phyloP scores from a whole-genome alignment of 768 basidiomycete species.

The Thelephora aurantiotincta region DNA sequence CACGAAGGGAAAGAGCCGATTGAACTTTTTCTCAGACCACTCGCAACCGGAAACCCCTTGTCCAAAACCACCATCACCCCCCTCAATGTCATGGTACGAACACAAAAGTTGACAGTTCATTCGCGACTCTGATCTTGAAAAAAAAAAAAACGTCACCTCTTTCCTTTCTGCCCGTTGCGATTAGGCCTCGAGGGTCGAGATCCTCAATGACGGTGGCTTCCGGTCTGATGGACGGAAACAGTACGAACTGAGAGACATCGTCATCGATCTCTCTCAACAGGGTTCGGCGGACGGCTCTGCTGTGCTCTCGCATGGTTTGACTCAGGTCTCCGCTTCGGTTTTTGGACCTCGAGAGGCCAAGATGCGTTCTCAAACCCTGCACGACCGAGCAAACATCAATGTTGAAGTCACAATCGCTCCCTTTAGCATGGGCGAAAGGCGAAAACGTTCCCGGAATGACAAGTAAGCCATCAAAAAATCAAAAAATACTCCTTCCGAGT shows the following conservation, averaged over 20 bases:
- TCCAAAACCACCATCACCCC: too few relatives aligned
- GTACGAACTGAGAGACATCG: slow-evolving; percentile 75
- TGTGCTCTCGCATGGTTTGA: slow-evolving; percentile 76
- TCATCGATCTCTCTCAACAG: slow-evolving; percentile 63
- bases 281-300: slow-evolving; percentile 80
- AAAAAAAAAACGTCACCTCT: slow-evolving; percentile 1
- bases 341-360: slow-evolving; percentile 89
- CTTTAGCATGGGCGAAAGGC: slow-evolving; percentile 73
- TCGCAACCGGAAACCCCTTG: too few relatives aligned
- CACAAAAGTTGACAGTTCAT: neutral
- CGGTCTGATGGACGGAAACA: slow-evolving; percentile 91
- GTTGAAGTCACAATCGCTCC: slow-evolving; percentile 82
- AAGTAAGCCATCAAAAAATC: slow-evolving; percentile 68
- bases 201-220: slow-evolving; percentile 74
- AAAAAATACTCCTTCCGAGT: neutral
- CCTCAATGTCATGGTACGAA: neutral
- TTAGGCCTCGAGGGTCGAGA: slow-evolving; percentile 46
- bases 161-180: neutral
- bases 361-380: slow-evolving; percentile 62
- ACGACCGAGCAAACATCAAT: slow-evolving; percentile 80
- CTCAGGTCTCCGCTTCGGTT: slow-evolving; percentile 76
- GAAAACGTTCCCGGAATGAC: slow-evolving; percentile 69
- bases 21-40: too few relatives aligned
- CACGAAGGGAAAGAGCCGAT: too few relatives aligned
- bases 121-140: neutral